Conservation (phyloP, 108 stramenopile genomes). For the Pseudonitzschia multiseries region DNA sequence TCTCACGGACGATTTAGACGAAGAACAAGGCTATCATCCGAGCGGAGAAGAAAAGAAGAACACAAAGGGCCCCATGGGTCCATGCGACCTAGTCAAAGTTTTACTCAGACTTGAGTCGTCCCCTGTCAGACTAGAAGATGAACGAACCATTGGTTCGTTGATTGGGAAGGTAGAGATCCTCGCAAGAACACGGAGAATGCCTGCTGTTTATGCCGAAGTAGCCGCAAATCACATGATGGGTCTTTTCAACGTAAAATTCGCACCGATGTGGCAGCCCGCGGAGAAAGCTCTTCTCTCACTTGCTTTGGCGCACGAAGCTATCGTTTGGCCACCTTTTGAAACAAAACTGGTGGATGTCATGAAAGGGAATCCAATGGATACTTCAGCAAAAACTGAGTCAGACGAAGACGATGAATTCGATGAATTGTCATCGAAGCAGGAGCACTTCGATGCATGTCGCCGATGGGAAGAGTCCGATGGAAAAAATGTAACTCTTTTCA, state of each 20-base stretch:
- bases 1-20: conserved; percentile 79
- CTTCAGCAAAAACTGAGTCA: neutral
- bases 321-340: conserved; percentile 60
- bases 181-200: conserved; percentile 65
- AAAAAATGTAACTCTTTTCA: conserved; percentile 44
- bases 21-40: conserved; percentile 43
- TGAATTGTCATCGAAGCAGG: neutral
- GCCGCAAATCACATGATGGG: conserved; percentile 79
- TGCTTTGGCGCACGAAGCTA: conserved; percentile 43
- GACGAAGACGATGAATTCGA: neutral
- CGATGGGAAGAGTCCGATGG: conserved; percentile 69
- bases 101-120: conserved; percentile 62
- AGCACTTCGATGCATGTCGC: conserved; percentile 48
- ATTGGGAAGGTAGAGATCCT: conserved; percentile 69
- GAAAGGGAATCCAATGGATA: conserved; percentile 22
- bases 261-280: conserved; percentile 73
- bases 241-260: conserved; percentile 72
- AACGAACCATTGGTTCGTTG: conserved; percentile 52
- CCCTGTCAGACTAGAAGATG: conserved; percentile 57
- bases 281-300: conserved; percentile 57
- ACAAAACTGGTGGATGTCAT: conserved; percentile 42
- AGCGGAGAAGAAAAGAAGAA: neutral
- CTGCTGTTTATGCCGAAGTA: conserved; percentile 74
- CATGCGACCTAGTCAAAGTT: conserved; percentile 61
- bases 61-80: conserved; percentile 27